These are phyloP conservation scores for Rhipidocladum racemiflorum DNA, from an alignment of 176 grass and related monocot species.

Conservation along the genomic window DNA sequence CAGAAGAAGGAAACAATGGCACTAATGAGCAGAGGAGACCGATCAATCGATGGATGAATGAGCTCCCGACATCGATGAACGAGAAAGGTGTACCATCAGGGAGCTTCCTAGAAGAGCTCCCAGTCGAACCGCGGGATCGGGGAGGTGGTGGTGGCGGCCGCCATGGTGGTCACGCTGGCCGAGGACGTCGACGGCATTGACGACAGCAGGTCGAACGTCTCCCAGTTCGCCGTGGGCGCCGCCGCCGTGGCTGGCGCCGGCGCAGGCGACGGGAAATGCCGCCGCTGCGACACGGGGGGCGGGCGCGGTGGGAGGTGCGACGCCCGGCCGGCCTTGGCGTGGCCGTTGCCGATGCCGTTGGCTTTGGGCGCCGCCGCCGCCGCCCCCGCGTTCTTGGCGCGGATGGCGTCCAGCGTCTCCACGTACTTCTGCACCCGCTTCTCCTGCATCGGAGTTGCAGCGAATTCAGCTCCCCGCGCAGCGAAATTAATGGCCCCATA, in stretches of 20 bases:
- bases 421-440: constrained; percentile 92
- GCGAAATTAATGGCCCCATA: not conserved
- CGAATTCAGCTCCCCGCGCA: not conserved
- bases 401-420: constrained; percentile 77
- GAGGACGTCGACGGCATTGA: constrained; percentile 68
- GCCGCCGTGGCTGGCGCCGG: not conserved
- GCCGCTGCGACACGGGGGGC: constrained; percentile 49
- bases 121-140: constrained; percentile 78
- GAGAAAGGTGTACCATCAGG: constrained; percentile 11
- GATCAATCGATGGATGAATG: not conserved
- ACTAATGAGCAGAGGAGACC: constrained; percentile 19
- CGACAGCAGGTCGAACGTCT: constrained; percentile 81
- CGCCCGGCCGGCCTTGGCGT: constrained; percentile 31
- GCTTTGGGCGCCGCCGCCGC: constrained; percentile 11
- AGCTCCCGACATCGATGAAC: constrained; percentile 5
- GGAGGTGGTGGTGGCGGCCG: constrained; percentile 28
- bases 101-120: constrained; percentile 69
- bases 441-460: constrained; percentile 34
- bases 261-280: constrained; percentile 39
- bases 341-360: constrained; percentile 43
- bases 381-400: constrained; percentile 62
- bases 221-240: constrained; percentile 62
- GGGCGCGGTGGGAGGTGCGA: constrained; percentile 43
- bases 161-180: constrained; percentile 50
- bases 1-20: constrained; percentile 48